A percentile compares a stretch with the other conserved stretches of the same genome.
Evolutionary conservation across 1,284 basidiomycete species (phyloP).

Genomic region (Testicularia cyperi): DNA sequence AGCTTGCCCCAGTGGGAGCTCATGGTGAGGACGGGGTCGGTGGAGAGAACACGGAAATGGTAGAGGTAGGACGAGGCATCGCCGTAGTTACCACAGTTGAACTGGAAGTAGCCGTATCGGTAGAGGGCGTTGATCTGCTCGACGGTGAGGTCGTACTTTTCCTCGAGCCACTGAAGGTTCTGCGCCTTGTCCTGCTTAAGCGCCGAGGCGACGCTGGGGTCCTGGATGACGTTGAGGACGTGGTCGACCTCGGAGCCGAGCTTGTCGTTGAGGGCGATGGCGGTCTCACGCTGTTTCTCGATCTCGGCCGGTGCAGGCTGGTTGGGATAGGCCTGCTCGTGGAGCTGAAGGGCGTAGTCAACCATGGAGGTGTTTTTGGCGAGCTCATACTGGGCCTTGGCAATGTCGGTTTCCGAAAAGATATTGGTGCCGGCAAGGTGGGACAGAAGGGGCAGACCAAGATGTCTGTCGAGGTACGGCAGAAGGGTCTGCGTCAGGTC

Average conservation of each 20-base stretch:
- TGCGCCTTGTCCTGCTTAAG: conserved; percentile 94
- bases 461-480: conserved; percentile 88
- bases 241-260: conserved; percentile 86
- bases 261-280: conserved; percentile 78
- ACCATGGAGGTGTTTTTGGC: conserved; percentile 73
- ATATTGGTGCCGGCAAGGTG: conserved; percentile 72
- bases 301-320: conserved; percentile 60
- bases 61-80: conserved; percentile 96
- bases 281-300: conserved; percentile 64
- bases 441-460: conserved; percentile 85
- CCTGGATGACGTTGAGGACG: conserved; percentile 92
- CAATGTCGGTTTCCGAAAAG: conserved; percentile 75
- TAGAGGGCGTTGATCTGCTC: conserved; percentile 95
- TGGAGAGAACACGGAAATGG: conserved; percentile 96
- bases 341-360: conserved; percentile 68
- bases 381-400: conserved; percentile 89
- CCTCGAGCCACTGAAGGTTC: conserved; percentile 89
- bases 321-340: conserved; percentile 74
- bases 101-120: conserved; percentile 97
- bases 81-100: conserved; percentile 92
- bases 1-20: conserved; percentile 99
- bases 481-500: conserved; percentile 70
- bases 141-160: conserved; percentile 87
- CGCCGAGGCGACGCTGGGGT: conserved; percentile 80
- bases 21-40: conserved; percentile 83